Evolutionary conservation across 805 yeast genomes (phyloP).

Genomic region (Cyberlindnera petersonii): DNA sequence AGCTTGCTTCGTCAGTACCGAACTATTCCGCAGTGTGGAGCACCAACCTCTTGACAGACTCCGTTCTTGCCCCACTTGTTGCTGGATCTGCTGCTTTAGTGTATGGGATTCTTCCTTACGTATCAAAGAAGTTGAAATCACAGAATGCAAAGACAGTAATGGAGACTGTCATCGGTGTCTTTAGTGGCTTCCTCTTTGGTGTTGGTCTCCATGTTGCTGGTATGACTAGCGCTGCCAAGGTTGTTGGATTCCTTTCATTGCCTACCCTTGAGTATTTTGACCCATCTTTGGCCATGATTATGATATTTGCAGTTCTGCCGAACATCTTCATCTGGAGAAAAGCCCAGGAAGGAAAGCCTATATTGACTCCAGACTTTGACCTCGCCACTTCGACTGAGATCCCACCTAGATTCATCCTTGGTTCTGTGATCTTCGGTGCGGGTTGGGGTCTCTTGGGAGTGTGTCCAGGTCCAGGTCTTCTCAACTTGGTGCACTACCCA

Average conservation of each 20-base stretch:
- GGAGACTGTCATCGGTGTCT: constrained; percentile 18
- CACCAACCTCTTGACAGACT: constrained; percentile 1
- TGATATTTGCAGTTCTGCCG: constrained; percentile 42
- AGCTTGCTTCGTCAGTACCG: constrained; percentile 3
- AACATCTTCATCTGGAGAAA: constrained; percentile 37
- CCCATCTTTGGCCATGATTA: constrained; percentile 44
- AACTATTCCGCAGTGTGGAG: constrained; percentile 10
- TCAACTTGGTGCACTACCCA: constrained; percentile 23
- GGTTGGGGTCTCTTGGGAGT: constrained; percentile 53
- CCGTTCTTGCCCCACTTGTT: constrained; percentile 9
- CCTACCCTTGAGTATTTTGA: constrained; percentile 36
- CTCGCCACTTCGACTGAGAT: constrained; percentile 28
- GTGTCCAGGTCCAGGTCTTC: constrained; percentile 51
- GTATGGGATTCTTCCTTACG: constrained; percentile 29
- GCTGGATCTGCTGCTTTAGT: constrained; percentile 10
- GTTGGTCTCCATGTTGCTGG: constrained; percentile 45
- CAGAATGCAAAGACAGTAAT: not conserved
- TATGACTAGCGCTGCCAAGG: constrained; percentile 41
- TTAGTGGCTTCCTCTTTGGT: constrained; percentile 38
- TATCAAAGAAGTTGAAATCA: constrained; percentile 6
- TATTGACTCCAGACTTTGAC: constrained; percentile 22
- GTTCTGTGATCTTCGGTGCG: constrained; percentile 43
- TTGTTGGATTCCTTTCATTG: constrained; percentile 43
- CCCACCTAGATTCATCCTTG: constrained; percentile 33
- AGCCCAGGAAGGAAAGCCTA: constrained; percentile 17